These are phyloP conservation scores for Phalaenopsis aphrodite DNA, from an alignment of 106 monocot species.

Conservation along the genomic window DNA sequence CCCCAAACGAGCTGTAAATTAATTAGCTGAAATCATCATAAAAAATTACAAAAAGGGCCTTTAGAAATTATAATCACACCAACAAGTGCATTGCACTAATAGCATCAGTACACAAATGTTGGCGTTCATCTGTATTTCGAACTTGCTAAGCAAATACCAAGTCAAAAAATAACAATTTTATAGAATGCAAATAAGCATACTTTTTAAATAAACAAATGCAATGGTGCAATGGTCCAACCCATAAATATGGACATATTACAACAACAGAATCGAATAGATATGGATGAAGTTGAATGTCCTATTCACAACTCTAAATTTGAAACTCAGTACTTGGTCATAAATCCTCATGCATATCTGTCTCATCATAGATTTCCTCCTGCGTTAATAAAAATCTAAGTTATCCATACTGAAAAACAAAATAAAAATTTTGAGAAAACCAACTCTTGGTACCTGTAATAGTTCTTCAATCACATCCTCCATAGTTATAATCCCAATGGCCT, in stretches of 20 bases:
- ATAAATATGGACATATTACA: background rate
- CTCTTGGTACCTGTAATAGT: conserved; percentile 58
- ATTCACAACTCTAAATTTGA: background rate
- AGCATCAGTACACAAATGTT: too few species aligned
- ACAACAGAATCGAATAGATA: background rate
- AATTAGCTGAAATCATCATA: too few species aligned
- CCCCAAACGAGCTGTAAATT: too few species aligned
- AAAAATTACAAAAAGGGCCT: too few species aligned
- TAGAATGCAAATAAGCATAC: background rate
- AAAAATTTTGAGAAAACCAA: background rate
- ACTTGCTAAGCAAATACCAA: too few species aligned
- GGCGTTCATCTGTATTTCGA: too few species aligned
- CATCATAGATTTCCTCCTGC: conserved; percentile 98
- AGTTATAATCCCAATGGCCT: conserved; percentile 88
- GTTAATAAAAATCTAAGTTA: background rate
- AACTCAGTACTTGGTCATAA: background rate
- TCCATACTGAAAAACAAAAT: background rate
- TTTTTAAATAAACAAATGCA: background rate
- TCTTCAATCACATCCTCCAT: conserved; percentile 99
- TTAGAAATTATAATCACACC: too few species aligned
- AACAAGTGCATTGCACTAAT: too few species aligned
- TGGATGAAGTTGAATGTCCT: background rate
- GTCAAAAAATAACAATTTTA: too few species aligned
- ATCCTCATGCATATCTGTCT: conserved; percentile 75
- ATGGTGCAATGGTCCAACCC: background rate